phyloP scores from a whole-genome alignment of 129 eudicot species.

The Helianthus tuberosus region DNA sequence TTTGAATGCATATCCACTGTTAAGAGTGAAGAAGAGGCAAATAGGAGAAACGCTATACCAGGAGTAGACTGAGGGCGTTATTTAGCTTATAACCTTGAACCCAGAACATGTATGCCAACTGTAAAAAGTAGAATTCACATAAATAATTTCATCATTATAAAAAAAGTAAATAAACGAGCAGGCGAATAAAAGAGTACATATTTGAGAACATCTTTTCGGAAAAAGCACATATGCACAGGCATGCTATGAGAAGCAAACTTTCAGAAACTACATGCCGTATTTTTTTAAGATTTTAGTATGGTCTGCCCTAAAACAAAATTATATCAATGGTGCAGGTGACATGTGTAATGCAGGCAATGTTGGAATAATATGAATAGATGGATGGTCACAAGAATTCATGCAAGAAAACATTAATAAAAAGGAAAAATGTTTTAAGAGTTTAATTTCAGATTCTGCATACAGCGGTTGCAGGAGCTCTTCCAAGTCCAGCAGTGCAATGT shows the following conservation, averaged over 20 bases:
- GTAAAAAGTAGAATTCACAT: constrained; percentile 37
- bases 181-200: background rate
- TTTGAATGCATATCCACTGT: too few species aligned
- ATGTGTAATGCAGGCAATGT: constrained; percentile 1
- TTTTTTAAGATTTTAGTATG: background rate
- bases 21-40: too few species aligned
- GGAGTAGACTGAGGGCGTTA: constrained; percentile 62
- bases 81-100: constrained; percentile 78
- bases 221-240: background rate
- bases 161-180: background rate
- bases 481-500: constrained; percentile 98
- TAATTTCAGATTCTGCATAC: constrained; percentile 41
- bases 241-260: background rate
- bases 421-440: background rate
- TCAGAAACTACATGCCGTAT: background rate
- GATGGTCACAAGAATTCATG: background rate
- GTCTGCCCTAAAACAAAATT: constrained; percentile 2
- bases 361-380: constrained; percentile 1
- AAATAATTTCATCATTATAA: background rate
- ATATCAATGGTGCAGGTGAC: constrained; percentile 8
- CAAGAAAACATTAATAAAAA: background rate
- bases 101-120: constrained; percentile 99
- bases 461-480: constrained; percentile 98
- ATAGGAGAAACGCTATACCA: constrained; percentile 43
- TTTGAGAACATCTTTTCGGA: background rate